Evolutionary conservation across 2,329 filamentous ascomycete species (phyloP).

Genomic region (Moelleriella libera): DNA sequence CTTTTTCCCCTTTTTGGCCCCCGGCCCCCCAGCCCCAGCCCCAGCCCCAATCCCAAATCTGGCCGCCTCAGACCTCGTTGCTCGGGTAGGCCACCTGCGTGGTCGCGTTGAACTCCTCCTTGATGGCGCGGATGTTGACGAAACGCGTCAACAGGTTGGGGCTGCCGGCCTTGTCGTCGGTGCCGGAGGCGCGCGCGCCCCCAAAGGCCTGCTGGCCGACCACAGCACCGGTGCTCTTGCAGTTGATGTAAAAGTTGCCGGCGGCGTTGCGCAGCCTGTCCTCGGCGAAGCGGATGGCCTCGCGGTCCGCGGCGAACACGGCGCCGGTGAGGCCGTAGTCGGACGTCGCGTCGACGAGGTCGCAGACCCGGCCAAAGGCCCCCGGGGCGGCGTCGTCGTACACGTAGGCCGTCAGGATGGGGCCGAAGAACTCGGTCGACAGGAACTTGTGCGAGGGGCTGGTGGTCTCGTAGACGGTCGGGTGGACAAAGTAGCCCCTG

Average conservation of each 20-base stretch:
- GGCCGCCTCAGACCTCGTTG: conserved; percentile 40
- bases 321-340: conserved; percentile 70
- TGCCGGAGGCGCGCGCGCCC: conserved; percentile 52
- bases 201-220: conserved; percentile 63
- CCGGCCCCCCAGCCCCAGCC: too few relatives aligned
- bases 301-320: conserved; percentile 58
- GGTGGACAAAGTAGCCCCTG: conserved; percentile 72
- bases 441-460: conserved; percentile 64
- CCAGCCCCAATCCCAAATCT: too few relatives aligned
- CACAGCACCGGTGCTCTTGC: conserved; percentile 63
- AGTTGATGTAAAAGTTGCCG: conserved; percentile 79
- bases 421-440: conserved; percentile 70
- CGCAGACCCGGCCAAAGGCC: conserved; percentile 45
- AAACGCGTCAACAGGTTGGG: conserved; percentile 49
- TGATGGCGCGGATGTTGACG: conserved; percentile 52
- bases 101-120: conserved; percentile 60
- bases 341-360: conserved; percentile 54
- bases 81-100: conserved; percentile 54
- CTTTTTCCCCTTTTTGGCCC: too few relatives aligned
- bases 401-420: conserved; percentile 58
- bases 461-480: conserved; percentile 65
- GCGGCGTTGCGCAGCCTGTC: conserved; percentile 57
- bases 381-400: conserved; percentile 53
- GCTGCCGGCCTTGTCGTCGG: conserved; percentile 62
- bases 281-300: conserved; percentile 53